These are phyloP conservation scores for Yamadazyma taylorii DNA, from an alignment of 1,139 yeast genomes.

Conservation along the genomic window DNA sequence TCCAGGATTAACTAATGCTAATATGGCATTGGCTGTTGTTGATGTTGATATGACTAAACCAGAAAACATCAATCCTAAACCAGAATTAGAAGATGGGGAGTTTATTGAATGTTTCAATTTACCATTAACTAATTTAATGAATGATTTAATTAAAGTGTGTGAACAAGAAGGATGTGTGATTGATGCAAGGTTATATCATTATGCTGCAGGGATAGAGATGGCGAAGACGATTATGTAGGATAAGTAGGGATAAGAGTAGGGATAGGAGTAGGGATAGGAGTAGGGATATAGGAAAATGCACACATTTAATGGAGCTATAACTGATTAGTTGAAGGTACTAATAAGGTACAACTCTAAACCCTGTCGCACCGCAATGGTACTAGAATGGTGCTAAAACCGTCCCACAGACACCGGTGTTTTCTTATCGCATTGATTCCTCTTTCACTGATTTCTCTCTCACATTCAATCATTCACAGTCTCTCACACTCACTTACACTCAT, in stretches of 20 bases:
- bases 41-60: constrained; percentile 68
- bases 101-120: constrained; percentile 79
- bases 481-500: constrained; percentile 1
- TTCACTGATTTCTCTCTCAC: neutral
- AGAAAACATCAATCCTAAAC: constrained; percentile 65
- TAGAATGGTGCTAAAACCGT: no score
- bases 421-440: neutral
- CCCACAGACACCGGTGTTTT: no score
- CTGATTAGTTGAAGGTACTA: no score
- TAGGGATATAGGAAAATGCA: no score
- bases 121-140: constrained; percentile 60
- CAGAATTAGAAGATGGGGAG: constrained; percentile 84
- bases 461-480: neutral
- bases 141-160: constrained; percentile 49
- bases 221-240: constrained; percentile 3
- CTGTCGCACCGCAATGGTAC: no score
- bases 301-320: no score
- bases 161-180: constrained; percentile 64
- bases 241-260: no score
- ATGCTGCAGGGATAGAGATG: constrained; percentile 63
- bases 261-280: no score
- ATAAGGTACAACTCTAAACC: no score
- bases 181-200: constrained; percentile 85
- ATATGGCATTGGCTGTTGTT: constrained; percentile 75
- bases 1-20: constrained; percentile 94